Percentiles rank a stretch among this genome's conserved stretches.
phyloP scores from a whole-genome alignment of 768 basidiomycete genomes.

The Crucibulum laeve region DNA sequence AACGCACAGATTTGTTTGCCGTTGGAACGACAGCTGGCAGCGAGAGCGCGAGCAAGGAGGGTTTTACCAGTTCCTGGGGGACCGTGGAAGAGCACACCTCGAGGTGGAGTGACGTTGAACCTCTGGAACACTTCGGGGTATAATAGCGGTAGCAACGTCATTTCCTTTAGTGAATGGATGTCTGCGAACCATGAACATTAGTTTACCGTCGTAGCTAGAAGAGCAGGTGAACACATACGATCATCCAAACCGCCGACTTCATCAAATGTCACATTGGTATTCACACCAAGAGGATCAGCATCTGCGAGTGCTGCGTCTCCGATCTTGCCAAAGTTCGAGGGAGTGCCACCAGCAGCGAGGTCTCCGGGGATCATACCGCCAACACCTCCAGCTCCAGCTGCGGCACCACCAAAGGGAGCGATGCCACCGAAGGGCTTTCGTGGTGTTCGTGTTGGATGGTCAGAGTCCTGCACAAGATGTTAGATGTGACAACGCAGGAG shows the following conservation, averaged over 20 bases:
- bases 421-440: slow-evolving; percentile 57
- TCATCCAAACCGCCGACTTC: slow-evolving; percentile 95
- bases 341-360: slow-evolving; percentile 69
- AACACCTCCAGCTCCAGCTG: slow-evolving; percentile 37
- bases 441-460: slow-evolving; percentile 61
- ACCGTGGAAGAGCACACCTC: slow-evolving; percentile 96
- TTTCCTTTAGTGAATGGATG: slow-evolving; percentile 95
- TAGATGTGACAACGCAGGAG: background rate
- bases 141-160: slow-evolving; percentile 92
- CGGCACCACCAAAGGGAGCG: slow-evolving; percentile 51
- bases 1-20: slow-evolving; percentile 83
- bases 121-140: slow-evolving; percentile 97
- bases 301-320: slow-evolving; percentile 90
- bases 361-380: slow-evolving; percentile 62
- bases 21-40: slow-evolving; percentile 84
- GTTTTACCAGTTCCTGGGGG: slow-evolving; percentile 99
- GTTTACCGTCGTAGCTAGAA: slow-evolving; percentile 1
- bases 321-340: slow-evolving; percentile 82
- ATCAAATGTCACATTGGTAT: slow-evolving; percentile 91
- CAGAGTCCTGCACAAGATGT: slow-evolving; percentile 59
- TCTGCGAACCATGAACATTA: slow-evolving; percentile 42
- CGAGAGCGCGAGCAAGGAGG: slow-evolving; percentile 87
- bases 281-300: slow-evolving; percentile 92
- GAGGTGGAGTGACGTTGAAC: slow-evolving; percentile 90
- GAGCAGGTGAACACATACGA: slow-evolving; percentile 46